phyloP scores from a whole-genome alignment of 176 grass and related monocot species.

The Carex cristatella region DNA sequence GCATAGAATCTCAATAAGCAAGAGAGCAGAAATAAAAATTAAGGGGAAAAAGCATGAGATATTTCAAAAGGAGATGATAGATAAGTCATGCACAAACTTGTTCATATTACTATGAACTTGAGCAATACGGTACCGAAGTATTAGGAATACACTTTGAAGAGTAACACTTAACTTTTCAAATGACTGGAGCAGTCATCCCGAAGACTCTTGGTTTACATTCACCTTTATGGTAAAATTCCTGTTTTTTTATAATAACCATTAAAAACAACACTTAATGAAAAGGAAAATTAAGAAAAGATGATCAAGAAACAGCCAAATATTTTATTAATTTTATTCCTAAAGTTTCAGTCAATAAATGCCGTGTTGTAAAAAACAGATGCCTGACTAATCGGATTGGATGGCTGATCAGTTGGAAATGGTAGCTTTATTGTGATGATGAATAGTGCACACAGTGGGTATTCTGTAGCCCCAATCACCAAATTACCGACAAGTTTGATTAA shows the following conservation, averaged over 20 bases:
- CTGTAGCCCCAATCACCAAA: not conserved
- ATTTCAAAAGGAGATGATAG: not conserved
- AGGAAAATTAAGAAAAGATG: not conserved
- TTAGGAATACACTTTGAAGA: not conserved
- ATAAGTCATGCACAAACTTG: not conserved
- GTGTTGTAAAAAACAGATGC: not conserved
- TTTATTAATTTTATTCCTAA: not conserved
- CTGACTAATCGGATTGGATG: not conserved
- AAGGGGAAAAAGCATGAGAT: not conserved
- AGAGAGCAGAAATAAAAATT: not conserved
- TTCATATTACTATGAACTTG: not conserved
- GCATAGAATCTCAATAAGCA: not conserved
- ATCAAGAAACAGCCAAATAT: slow-evolving; percentile 8
- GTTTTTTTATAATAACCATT: slow-evolving; percentile 14
- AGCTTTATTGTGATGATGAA: not conserved
- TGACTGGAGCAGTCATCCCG: slow-evolving; percentile 78
- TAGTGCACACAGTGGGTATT: not conserved
- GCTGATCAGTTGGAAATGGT: not conserved
- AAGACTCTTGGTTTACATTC: slow-evolving; percentile 58
- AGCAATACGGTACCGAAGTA: not conserved
- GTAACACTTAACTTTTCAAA: slow-evolving; percentile 59
- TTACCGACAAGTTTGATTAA: not conserved
- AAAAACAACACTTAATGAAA: slow-evolving; percentile 21
- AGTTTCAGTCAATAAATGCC: not conserved
- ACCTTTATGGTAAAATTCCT: slow-evolving; percentile 85